A percentile compares a stretch with the other conserved stretches of the same genome.
These are phyloP conservation scores for Blastomyces gilchristii DNA, from an alignment of 2,329 filamentous ascomycete species.

Conservation along the genomic window DNA sequence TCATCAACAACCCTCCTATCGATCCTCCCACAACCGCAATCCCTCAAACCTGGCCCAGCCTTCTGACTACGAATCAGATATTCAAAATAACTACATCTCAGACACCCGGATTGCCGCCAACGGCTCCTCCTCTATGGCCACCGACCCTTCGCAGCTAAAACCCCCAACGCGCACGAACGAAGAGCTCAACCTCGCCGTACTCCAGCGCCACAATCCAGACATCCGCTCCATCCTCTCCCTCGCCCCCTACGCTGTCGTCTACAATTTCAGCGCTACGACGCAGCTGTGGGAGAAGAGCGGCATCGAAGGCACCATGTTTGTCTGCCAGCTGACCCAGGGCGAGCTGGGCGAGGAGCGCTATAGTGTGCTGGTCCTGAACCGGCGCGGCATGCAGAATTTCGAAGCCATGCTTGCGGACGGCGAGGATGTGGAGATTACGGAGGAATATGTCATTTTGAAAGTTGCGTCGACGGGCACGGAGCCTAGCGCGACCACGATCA, in stretches of 20 bases:
- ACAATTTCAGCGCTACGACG: constrained; percentile 58
- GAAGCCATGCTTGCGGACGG: constrained; percentile 50
- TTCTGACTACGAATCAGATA: constrained; percentile 58
- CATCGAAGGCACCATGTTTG: constrained; percentile 79
- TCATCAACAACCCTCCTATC: constrained; percentile 12
- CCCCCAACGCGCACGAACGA: constrained; percentile 56
- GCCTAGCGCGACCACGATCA: constrained; percentile 16
- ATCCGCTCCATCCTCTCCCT: constrained; percentile 66
- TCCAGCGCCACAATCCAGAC: constrained; percentile 68
- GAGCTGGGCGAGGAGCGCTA: constrained; percentile 40
- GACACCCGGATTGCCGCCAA: constrained; percentile 17
- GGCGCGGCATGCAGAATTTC: constrained; percentile 60
- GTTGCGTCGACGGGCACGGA: constrained; percentile 27
- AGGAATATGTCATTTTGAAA: constrained; percentile 52
- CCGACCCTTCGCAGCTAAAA: background rate
- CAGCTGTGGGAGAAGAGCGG: constrained; percentile 74
- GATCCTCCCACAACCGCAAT: constrained; percentile 8
- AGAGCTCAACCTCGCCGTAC: constrained; percentile 76
- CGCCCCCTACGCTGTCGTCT: constrained; percentile 77
- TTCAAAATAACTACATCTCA: constrained; percentile 38
- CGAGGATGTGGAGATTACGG: constrained; percentile 54
- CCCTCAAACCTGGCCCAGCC: constrained; percentile 17
- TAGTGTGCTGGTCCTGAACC: constrained; percentile 60
- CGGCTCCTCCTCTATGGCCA: constrained; percentile 1
- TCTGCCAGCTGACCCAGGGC: constrained; percentile 54